phyloP scores from a whole-genome alignment of 2,329 filamentous ascomycete species.

The Aspergillus chevalieri region DNA sequence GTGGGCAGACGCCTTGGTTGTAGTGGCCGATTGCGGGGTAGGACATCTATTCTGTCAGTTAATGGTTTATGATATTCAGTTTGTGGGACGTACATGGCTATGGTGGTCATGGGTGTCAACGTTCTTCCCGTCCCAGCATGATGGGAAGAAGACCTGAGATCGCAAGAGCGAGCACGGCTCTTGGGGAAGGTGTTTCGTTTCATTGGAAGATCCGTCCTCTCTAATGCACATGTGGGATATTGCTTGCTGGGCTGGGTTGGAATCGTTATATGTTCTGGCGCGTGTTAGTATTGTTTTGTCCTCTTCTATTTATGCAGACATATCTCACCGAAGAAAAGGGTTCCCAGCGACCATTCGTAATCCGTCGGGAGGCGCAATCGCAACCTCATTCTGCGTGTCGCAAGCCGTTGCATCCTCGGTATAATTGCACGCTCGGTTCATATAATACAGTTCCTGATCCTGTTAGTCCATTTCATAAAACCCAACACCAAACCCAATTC shows the following conservation, averaged over 20 bases:
- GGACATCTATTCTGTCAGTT: constrained; percentile 18
- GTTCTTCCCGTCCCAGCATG: constrained; percentile 33
- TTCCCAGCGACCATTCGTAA: constrained; percentile 17
- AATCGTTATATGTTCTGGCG: constrained; percentile 13
- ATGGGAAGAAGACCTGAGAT: constrained; percentile 33
- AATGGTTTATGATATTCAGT: neutral
- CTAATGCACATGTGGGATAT: constrained; percentile 54
- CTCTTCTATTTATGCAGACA: neutral
- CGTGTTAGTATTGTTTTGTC: neutral
- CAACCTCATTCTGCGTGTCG: neutral
- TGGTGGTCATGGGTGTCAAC: constrained; percentile 28
- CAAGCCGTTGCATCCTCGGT: constrained; percentile 8
- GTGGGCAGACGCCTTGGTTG: constrained; percentile 28
- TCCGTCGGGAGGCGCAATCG: constrained; percentile 17
- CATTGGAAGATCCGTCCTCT: constrained; percentile 36
- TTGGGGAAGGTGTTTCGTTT: constrained; percentile 61
- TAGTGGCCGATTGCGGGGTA: constrained; percentile 30
- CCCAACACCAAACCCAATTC: too few relatives aligned
- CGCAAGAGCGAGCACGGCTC: constrained; percentile 24
- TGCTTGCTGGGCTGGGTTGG: constrained; percentile 35
- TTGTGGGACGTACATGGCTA: constrained; percentile 23
- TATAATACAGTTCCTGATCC: constrained; percentile 16
- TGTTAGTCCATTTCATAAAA: neutral
- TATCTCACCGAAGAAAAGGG: constrained; percentile 10
- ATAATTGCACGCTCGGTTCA: constrained; percentile 17